Evolutionary conservation across 2,329 filamentous ascomycete species (phyloP).

Genomic region (Ophiocordyceps australis): DNA sequence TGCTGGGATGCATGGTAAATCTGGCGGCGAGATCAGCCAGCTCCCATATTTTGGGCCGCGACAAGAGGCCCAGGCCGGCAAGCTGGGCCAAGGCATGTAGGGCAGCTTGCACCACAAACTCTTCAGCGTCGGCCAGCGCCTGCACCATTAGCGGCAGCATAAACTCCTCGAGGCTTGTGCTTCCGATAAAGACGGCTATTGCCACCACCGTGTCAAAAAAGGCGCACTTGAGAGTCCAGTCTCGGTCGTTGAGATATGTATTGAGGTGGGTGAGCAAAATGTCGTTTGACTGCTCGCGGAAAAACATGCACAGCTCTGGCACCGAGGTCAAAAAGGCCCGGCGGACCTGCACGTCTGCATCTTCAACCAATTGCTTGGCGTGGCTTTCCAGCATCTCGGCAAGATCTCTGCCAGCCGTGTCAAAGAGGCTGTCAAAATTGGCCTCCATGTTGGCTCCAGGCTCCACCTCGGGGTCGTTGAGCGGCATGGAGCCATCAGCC

Average conservation of each 20-base stretch:
- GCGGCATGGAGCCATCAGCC: slow-evolving; percentile 64
- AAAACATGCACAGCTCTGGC: slow-evolving; percentile 83
- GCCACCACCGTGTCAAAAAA: slow-evolving; percentile 94
- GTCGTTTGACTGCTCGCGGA: slow-evolving; percentile 82
- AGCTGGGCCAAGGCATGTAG: slow-evolving; percentile 77
- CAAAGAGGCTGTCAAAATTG: slow-evolving; percentile 68
- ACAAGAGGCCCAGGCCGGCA: slow-evolving; percentile 73
- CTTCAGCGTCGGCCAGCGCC: slow-evolving; percentile 80
- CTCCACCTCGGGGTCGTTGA: slow-evolving; percentile 64
- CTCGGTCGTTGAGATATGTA: slow-evolving; percentile 88
- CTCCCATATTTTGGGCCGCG: slow-evolving; percentile 72
- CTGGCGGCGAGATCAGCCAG: slow-evolving; percentile 66
- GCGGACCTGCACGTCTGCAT: slow-evolving; percentile 68
- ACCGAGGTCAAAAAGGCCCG: slow-evolving; percentile 86
- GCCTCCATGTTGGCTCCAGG: slow-evolving; percentile 47
- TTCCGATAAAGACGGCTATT: slow-evolving; percentile 79
- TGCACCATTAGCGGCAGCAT: slow-evolving; percentile 93
- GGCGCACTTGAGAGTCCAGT: slow-evolving; percentile 92
- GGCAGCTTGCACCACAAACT: slow-evolving; percentile 83
- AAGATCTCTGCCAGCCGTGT: slow-evolving; percentile 69
- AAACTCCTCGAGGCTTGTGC: slow-evolving; percentile 80
- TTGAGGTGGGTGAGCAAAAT: slow-evolving; percentile 93
- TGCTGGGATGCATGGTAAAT: slow-evolving; percentile 84
- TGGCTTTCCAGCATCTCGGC: slow-evolving; percentile 73
- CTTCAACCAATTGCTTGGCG: slow-evolving; percentile 78